These are phyloP conservation scores for Aspergillus vadensis DNA, from an alignment of 2,329 filamentous ascomycete genomes.

Conservation along the genomic window DNA sequence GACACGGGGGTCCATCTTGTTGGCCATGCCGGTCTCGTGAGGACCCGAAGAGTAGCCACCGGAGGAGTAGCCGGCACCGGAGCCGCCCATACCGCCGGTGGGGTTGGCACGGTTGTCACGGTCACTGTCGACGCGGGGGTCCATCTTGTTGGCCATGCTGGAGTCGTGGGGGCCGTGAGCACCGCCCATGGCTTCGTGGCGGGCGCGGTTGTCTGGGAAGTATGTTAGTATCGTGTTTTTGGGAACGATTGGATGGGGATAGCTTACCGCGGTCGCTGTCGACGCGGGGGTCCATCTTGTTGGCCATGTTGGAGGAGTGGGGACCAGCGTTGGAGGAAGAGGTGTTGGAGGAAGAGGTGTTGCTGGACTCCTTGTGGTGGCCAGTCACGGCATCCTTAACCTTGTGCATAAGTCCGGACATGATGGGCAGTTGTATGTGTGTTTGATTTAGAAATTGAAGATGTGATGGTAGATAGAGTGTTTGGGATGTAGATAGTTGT, in stretches of 20 bases:
- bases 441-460: not conserved
- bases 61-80: not conserved
- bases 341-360: conserved; percentile 14
- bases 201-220: conserved; percentile 12
- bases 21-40: conserved; percentile 34
- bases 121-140: conserved; percentile 23
- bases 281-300: conserved; percentile 25
- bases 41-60: conserved; percentile 14
- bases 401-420: conserved; percentile 49
- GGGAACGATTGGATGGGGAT: not conserved
- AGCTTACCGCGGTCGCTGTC: conserved; percentile 21
- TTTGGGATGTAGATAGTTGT: not conserved
- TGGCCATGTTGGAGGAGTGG: conserved; percentile 19
- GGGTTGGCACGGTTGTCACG: conserved; percentile 15
- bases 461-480: not conserved
- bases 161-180: conserved; percentile 6
- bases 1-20: conserved; percentile 22
- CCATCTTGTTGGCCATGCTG: conserved; percentile 22
- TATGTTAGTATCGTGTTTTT: not conserved
- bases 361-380: conserved; percentile 25
- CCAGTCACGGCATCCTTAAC: conserved; percentile 46
- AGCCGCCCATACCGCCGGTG: not conserved
- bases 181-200: conserved; percentile 2
- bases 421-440: conserved; percentile 27
- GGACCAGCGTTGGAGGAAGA: conserved; percentile 18